phyloP scores from a whole-genome alignment of 2,329 filamentous ascomycete species.

The Trichoderma hamatum region DNA sequence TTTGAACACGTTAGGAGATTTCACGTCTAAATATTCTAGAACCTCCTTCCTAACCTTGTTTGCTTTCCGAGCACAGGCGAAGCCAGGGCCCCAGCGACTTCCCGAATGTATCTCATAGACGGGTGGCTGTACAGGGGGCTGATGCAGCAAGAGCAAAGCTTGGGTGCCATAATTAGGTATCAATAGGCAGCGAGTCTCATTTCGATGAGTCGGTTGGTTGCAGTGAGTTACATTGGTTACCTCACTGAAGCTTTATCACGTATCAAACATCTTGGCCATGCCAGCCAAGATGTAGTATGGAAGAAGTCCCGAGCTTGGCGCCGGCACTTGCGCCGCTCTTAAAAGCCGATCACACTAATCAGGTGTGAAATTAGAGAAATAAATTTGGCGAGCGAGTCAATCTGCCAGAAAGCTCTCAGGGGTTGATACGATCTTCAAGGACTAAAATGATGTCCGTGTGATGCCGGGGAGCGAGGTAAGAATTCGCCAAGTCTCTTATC shows the following conservation, averaged over 20 bases:
- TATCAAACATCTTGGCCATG: slow-evolving; percentile 5
- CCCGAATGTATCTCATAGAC: slow-evolving; percentile 7
- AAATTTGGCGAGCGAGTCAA: slow-evolving; percentile 8
- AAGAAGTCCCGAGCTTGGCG: not conserved
- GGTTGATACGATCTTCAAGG: slow-evolving; percentile 10
- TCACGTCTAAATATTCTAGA: slow-evolving; percentile 16
- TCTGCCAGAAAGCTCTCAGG: slow-evolving; percentile 4
- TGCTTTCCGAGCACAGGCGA: not conserved
- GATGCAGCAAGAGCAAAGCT: slow-evolving; percentile 12
- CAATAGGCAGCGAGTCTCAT: not conserved
- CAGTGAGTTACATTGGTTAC: not conserved
- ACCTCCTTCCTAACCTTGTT: not conserved
- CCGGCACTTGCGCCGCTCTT: slow-evolving; percentile 24
- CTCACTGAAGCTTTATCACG: slow-evolving; percentile 4
- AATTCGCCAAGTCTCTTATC: not conserved
- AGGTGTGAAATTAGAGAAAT: not conserved
- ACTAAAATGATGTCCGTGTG: not conserved
- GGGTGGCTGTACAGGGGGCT: slow-evolving; percentile 4
- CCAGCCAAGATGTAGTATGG: not conserved
- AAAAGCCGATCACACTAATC: slow-evolving; percentile 22
- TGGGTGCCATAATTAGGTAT: not conserved
- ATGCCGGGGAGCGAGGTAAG: not conserved
- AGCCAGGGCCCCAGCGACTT: slow-evolving; percentile 9
- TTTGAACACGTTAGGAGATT: not conserved
- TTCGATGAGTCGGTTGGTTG: not conserved